A percentile compares a stretch with the other conserved stretches of the same genome.
Evolutionary conservation across 495 filamentous ascomycete genomes (phyloP).

Genomic region (Tirmania nivea): DNA sequence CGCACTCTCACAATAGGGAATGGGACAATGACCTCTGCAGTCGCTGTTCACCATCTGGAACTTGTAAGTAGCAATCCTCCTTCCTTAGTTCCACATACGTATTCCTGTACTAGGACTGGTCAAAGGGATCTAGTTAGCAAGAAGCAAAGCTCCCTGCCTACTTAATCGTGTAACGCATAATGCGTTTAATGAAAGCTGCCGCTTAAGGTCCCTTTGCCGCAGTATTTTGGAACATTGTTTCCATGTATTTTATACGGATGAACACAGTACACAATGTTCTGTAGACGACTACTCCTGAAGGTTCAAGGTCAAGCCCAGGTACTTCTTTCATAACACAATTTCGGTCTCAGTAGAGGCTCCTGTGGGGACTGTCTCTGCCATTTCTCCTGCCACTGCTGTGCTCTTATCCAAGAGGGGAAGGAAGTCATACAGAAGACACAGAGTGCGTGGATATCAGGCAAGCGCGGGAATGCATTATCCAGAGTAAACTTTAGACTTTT

Average conservation of each 20-base stretch:
- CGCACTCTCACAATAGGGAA: not conserved
- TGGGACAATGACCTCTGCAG: not conserved
- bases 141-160: no score
- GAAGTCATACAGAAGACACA: no score
- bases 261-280: constrained; percentile 23
- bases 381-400: no score
- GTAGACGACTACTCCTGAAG: constrained; percentile 23
- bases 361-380: constrained; percentile 20
- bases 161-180: no score
- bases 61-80: not conserved
- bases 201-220: not conserved
- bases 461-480: no score
- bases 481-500: no score
- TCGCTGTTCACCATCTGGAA: not conserved
- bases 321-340: not conserved
- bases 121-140: no score
- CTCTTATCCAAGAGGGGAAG: no score
- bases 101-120: no score
- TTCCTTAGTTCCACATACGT: no score
- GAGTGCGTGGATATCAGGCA: no score
- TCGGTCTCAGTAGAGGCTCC: constrained; percentile 25
- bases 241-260: constrained; percentile 29
- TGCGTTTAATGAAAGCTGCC: no score
- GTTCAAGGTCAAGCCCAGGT: constrained; percentile 13
- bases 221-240: constrained; percentile 17